Conservation (phyloP, 2,329 filamentous ascomycete species). For the Cephalotrichum gorgonifer region DNA sequence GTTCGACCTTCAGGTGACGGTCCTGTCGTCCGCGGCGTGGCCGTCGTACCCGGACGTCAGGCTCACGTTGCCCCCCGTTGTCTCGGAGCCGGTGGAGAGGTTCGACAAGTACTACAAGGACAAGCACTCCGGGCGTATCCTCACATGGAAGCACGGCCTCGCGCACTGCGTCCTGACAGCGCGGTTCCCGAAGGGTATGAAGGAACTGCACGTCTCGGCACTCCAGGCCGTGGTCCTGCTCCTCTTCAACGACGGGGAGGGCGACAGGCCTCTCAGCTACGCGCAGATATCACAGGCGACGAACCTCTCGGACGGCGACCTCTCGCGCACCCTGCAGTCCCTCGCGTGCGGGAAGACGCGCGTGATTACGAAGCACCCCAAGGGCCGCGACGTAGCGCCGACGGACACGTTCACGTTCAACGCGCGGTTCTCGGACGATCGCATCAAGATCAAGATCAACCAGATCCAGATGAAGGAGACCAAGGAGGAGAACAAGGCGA, state of each 20-base stretch:
- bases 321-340: slow-evolving; percentile 86
- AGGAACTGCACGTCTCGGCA: slow-evolving; percentile 82
- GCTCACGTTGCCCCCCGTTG: slow-evolving; percentile 64
- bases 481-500: slow-evolving; percentile 86
- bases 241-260: slow-evolving; percentile 66
- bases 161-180: slow-evolving; percentile 82
- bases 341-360: slow-evolving; percentile 84
- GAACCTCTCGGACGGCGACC: slow-evolving; percentile 63
- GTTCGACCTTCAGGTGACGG: slow-evolving; percentile 61
- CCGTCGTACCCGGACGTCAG: slow-evolving; percentile 71
- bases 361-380: slow-evolving; percentile 76
- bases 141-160: slow-evolving; percentile 90
- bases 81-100: slow-evolving; percentile 64
- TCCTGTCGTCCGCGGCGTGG: slow-evolving; percentile 89
- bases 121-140: slow-evolving; percentile 79
- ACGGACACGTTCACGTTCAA: slow-evolving; percentile 85
- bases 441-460: slow-evolving; percentile 94
- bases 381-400: slow-evolving; percentile 65
- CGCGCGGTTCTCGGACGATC: slow-evolving; percentile 62
- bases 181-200: slow-evolving; percentile 65
- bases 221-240: slow-evolving; percentile 88
- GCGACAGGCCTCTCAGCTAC: slow-evolving; percentile 59
- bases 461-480: slow-evolving; percentile 97
- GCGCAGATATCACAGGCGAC: slow-evolving; percentile 64
- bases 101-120: slow-evolving; percentile 81